Evolutionary conservation across 345 rosid species (phyloP), one percentile per base, ranked within the genome.

Genomic region (Euphorbia peplus): DNA sequence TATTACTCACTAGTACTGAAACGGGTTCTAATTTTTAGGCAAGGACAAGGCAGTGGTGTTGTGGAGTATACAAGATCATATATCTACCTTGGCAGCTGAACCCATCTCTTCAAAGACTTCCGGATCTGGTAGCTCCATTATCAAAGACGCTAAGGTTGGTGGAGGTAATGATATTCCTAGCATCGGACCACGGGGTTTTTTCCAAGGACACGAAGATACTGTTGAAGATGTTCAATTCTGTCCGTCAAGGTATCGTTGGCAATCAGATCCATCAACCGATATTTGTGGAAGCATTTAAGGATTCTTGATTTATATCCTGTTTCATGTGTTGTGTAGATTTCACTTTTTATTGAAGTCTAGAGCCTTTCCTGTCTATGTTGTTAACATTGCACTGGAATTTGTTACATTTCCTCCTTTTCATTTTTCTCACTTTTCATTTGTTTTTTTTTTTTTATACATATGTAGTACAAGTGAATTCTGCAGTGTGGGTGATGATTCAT

Each of bases 191-290:
- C 84, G 92, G 25, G 84, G 85, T 53, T 69, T 82, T 69, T 87
- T 68, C 81, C 67, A 67, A 51, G 92, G 92, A 56, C 92, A 87
- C 66, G 74, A 51, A 15, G 84, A 82, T 72, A 87, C 90, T 14
- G 90, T 87, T 75, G 92, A 87, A 77, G 88, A 87, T 63, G 92
- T 87, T 61, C 83, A 82, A 25, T 87, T 87, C 73, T 85, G 88
- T 73, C 90, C 88, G 10, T 76, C 88, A 12, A 88, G 87, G 92
- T 85, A 80, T 32, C 64, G 72, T 24, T 30, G 37, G 41, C 50
- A 52, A 60, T 58, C 21, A 68, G 16, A 46, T 53, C 42, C 53
- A 35, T 58, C 29, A 14, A 60, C 35, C 50, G 18, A 13, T 66
- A 37, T 65, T 13, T 44, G 19, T 18, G 42, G 9, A 55, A 11